These are phyloP conservation scores for Plectranthus barbatus DNA, from an alignment of 257 asterid genomes.

Conservation along the genomic window DNA sequence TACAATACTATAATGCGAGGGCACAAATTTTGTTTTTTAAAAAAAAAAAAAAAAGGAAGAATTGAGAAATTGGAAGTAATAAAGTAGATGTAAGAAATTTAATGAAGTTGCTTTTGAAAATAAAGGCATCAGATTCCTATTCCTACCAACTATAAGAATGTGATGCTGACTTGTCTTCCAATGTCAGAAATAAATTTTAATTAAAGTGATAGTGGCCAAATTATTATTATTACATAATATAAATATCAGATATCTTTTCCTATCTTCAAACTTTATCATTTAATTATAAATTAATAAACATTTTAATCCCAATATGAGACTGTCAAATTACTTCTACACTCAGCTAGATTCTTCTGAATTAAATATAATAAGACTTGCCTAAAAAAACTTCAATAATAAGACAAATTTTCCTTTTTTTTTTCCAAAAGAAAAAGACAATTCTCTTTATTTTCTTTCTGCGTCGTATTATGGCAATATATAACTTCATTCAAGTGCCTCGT, in stretches of 20 bases:
- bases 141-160: constrained; percentile 4
- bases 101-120: neutral
- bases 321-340: neutral
- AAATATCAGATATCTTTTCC: too few species aligned
- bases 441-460: neutral
- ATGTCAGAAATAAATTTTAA: neutral
- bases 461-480: neutral
- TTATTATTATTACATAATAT: too few species aligned
- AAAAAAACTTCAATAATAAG: neutral
- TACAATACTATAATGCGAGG: too few species aligned
- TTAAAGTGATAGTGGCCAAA: constrained; percentile 1
- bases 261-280: too few species aligned
- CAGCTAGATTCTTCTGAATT: too few species aligned
- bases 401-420: neutral
- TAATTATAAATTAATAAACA: too few species aligned
- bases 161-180: constrained; percentile 29
- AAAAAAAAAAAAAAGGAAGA: neutral
- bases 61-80: neutral
- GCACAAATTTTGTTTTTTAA: neutral
- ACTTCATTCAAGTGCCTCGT: neutral
- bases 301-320: too few species aligned
- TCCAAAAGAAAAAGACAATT: too few species aligned
- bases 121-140: neutral
- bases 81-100: neutral
- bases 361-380: too few species aligned